phyloP scores from a whole-genome alignment of 1,284 basidiomycete species.

The Schizophyllum amplum region DNA sequence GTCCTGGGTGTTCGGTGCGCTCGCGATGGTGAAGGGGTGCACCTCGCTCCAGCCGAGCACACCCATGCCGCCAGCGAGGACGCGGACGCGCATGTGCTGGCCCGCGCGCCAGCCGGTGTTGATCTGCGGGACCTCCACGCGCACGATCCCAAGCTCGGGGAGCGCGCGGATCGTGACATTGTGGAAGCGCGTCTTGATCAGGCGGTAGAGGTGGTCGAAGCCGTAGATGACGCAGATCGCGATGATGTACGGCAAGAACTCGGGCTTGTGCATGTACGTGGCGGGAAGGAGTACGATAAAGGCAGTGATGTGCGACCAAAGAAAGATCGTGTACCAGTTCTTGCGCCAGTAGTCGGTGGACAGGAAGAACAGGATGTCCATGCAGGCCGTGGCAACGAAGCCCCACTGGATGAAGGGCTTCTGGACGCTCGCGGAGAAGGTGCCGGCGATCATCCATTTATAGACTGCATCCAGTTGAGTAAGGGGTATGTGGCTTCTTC shows the following conservation, averaged over 20 bases:
- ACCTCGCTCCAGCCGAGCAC: slow-evolving; percentile 49
- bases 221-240: slow-evolving; percentile 47
- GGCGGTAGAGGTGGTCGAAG: slow-evolving; percentile 56
- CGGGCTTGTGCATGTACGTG: slow-evolving; percentile 37
- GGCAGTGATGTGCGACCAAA: slow-evolving; percentile 39
- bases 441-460: slow-evolving; percentile 40
- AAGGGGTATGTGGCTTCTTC: background rate
- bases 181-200: slow-evolving; percentile 56
- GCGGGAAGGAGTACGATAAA: slow-evolving; percentile 37
- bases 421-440: slow-evolving; percentile 26
- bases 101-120: slow-evolving; percentile 77
- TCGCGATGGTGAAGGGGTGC: slow-evolving; percentile 78
- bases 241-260: slow-evolving; percentile 39
- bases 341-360: slow-evolving; percentile 41
- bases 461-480: slow-evolving; percentile 40
- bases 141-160: slow-evolving; percentile 49
- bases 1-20: slow-evolving; percentile 31
- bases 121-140: slow-evolving; percentile 46
- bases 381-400: slow-evolving; percentile 37
- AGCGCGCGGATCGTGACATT: slow-evolving; percentile 47
- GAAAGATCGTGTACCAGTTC: slow-evolving; percentile 48
- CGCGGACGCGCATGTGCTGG: slow-evolving; percentile 70
- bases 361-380: slow-evolving; percentile 46
- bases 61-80: slow-evolving; percentile 51
- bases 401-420: slow-evolving; percentile 37